Percentiles rank a stretch among this genome's conserved stretches.
phyloP scores from a whole-genome alignment of 306 rosid genomes.

The Heteromeles arbutifolia region DNA sequence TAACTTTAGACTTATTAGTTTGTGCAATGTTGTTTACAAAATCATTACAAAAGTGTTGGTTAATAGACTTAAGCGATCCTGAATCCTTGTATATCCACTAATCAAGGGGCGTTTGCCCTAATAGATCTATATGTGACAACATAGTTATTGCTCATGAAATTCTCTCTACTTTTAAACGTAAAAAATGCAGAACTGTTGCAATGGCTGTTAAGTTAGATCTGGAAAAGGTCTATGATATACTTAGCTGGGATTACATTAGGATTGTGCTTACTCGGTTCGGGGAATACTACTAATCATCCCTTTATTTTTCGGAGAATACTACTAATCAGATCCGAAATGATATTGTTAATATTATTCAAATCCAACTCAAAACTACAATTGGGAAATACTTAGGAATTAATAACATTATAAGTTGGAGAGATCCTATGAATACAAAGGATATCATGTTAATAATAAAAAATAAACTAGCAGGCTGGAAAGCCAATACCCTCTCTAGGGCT shows the following conservation, averaged over 20 bases:
- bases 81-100: neutral
- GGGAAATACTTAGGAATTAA: neutral
- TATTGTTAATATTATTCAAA: neutral
- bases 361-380: neutral
- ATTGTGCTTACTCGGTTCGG: neutral
- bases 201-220: neutral
- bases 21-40: neutral
- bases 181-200: neutral
- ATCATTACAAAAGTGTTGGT: no score
- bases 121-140: neutral
- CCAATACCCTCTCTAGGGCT: neutral
- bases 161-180: no score
- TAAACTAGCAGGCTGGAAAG: neutral
- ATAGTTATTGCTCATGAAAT: neutral
- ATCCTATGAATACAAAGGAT: neutral
- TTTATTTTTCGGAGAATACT: no score
- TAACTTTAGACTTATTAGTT: neutral
- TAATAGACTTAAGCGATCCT: neutral
- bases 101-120: neutral
- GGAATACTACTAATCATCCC: no score
- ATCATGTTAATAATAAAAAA: neutral
- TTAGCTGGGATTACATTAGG: no score
- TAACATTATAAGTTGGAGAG: neutral
- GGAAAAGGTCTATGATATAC: neutral
- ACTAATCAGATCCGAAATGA: neutral